Conservation (phyloP, 352 stramenopile species). For the Phytopythium cucurbitacearum region DNA sequence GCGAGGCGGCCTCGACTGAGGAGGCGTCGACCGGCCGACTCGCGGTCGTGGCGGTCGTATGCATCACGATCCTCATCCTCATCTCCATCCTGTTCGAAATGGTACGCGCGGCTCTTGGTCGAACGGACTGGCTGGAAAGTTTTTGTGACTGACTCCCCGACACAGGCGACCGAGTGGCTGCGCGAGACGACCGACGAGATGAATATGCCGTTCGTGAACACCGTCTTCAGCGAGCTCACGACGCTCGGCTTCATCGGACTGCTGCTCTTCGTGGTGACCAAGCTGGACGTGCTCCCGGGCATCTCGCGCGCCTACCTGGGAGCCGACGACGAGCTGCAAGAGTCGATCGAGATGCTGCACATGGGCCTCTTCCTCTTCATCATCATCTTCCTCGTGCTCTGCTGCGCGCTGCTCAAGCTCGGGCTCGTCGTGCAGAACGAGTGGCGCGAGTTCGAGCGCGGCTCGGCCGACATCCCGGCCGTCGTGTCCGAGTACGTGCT, state of each 20-base stretch:
- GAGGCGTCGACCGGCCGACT: slow-evolving; percentile 16
- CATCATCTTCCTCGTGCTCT: slow-evolving; percentile 74
- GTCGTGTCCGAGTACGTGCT: slow-evolving; percentile 63
- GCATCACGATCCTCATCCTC: slow-evolving; percentile 51
- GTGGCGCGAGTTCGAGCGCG: slow-evolving; percentile 70
- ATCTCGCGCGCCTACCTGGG: slow-evolving; percentile 40
- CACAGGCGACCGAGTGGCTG: slow-evolving; percentile 21
- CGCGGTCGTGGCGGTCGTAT: slow-evolving; percentile 39
- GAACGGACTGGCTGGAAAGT: background rate
- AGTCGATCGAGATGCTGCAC: slow-evolving; percentile 74
- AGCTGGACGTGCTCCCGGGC: slow-evolving; percentile 48
- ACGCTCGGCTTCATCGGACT: slow-evolving; percentile 70
- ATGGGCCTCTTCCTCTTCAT: slow-evolving; percentile 84
- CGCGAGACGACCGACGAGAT: slow-evolving; percentile 54
- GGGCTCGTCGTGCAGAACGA: slow-evolving; percentile 59
- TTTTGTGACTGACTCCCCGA: background rate
- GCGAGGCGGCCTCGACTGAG: background rate
- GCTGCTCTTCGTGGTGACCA: slow-evolving; percentile 59
- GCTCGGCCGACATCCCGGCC: slow-evolving; percentile 37
- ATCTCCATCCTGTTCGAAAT: slow-evolving; percentile 69
- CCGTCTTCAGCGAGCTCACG: slow-evolving; percentile 62
- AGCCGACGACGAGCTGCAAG: slow-evolving; percentile 43
- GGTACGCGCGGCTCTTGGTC: slow-evolving; percentile 5
- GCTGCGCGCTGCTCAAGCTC: slow-evolving; percentile 55
- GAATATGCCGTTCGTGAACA: slow-evolving; percentile 74